Evolutionary conservation across 495 filamentous ascomycete genomes (phyloP).

Genomic region (Aspergillus nidulans): DNA sequence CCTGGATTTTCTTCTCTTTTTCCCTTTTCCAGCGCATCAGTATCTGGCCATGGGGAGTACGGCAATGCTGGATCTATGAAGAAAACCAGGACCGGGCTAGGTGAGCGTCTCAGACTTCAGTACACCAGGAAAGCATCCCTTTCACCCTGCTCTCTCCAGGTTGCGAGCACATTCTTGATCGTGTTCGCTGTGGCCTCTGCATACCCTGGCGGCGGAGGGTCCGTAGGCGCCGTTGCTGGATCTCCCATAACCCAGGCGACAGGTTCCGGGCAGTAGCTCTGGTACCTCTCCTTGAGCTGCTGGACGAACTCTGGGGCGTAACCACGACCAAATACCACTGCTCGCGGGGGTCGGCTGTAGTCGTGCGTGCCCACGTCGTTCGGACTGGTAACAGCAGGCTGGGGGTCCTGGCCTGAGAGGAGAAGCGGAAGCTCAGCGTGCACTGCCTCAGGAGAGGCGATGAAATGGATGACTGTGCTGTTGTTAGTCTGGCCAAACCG

Average conservation of each 20-base stretch:
- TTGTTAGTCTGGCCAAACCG: background rate
- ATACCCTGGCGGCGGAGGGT: constrained; percentile 16
- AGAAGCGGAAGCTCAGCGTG: constrained; percentile 24
- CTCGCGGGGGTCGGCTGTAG: constrained; percentile 25
- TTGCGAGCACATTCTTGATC: constrained; percentile 18
- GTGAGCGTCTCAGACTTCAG: too few relatives aligned
- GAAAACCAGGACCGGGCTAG: too few relatives aligned
- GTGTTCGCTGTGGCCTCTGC: constrained; percentile 11
- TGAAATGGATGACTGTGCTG: constrained; percentile 29
- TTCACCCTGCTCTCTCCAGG: constrained; percentile 21
- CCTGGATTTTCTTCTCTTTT: too few relatives aligned
- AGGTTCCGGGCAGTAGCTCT: constrained; percentile 2
- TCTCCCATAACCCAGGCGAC: constrained; percentile 21
- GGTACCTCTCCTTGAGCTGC: constrained; percentile 14
- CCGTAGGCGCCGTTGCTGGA: constrained; percentile 15
- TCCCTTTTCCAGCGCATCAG: too few relatives aligned
- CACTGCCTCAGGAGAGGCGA: constrained; percentile 17
- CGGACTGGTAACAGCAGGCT: constrained; percentile 7
- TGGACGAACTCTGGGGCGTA: constrained; percentile 19
- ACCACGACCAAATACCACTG: constrained; percentile 31
- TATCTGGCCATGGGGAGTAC: too few relatives aligned
- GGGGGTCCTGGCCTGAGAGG: constrained; percentile 24
- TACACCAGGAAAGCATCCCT: background rate
- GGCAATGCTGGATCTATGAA: too few relatives aligned
- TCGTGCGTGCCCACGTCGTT: constrained; percentile 28